Evolutionary conservation across 495 filamentous ascomycete species (phyloP).

Genomic region (Tuber microsphaerosporum): DNA sequence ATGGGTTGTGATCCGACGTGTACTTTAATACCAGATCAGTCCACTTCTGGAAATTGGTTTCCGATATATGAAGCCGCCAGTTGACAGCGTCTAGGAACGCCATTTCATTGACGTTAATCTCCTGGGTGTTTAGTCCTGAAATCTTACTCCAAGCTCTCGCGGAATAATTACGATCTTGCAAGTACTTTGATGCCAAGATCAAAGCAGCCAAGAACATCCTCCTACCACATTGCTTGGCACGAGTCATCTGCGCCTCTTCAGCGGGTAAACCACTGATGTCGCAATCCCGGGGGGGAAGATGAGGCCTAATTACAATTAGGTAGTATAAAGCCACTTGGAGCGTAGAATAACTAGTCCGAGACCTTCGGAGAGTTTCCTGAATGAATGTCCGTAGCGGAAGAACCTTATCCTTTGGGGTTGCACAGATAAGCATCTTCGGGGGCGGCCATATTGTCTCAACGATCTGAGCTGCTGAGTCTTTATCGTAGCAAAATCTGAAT

Average conservation of each 20-base stretch:
- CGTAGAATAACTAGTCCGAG: constrained; percentile 93
- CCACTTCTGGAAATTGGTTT: constrained; percentile 83
- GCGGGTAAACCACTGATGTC: constrained; percentile 82
- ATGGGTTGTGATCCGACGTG: constrained; percentile 59
- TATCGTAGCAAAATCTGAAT: constrained; percentile 38
- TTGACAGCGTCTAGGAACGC: constrained; percentile 81
- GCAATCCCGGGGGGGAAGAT: constrained; percentile 66
- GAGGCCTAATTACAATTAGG: constrained; percentile 83
- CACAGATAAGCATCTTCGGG: constrained; percentile 56
- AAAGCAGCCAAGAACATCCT: constrained; percentile 98
- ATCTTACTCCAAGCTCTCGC: constrained; percentile 98
- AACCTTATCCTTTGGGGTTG: constrained; percentile 59
- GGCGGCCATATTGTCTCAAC: constrained; percentile 96
- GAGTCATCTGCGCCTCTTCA: constrained; percentile 62
- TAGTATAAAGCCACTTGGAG: constrained; percentile 96
- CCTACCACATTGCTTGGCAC: constrained; percentile 89
- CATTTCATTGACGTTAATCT: constrained; percentile 96
- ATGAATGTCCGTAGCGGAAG: constrained; percentile 91
- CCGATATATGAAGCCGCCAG: constrained; percentile 90
- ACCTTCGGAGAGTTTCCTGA: constrained; percentile 90
- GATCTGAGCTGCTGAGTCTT: constrained; percentile 96
- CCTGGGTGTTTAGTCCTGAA: constrained; percentile 75
- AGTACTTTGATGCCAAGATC: constrained; percentile 75
- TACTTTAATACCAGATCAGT: constrained; percentile 81
- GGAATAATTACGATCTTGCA: constrained; percentile 96